Conservation (phyloP, 352 stramenopile genomes). For the Phytopythium aichiense region DNA sequence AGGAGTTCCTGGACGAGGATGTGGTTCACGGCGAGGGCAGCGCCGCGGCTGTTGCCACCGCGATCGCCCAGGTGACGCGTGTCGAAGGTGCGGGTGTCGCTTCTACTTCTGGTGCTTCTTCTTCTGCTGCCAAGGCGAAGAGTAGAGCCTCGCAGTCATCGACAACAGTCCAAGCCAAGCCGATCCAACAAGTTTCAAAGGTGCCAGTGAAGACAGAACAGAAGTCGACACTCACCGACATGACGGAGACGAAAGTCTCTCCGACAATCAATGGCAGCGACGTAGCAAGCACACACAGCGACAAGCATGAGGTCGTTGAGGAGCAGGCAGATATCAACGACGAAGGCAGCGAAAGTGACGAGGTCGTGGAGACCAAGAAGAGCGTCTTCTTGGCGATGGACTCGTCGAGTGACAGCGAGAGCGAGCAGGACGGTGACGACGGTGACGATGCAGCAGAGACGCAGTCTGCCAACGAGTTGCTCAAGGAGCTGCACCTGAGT, state of each 20-base stretch:
- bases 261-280: background rate
- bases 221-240: background rate
- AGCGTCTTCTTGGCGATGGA: slow-evolving; percentile 49
- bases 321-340: slow-evolving; percentile 11
- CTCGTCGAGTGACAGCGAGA: slow-evolving; percentile 26
- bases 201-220: slow-evolving; percentile 3
- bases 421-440: slow-evolving; percentile 18
- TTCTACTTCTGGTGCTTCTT: background rate
- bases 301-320: slow-evolving; percentile 2
- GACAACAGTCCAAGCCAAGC: slow-evolving; percentile 7
- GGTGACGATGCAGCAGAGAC: slow-evolving; percentile 16
- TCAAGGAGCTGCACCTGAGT: slow-evolving; percentile 63
- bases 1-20: slow-evolving; percentile 76
- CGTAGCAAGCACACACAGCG: background rate
- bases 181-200: background rate
- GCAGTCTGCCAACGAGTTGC: slow-evolving; percentile 28
- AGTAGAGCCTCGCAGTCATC: background rate
- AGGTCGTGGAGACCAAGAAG: slow-evolving; percentile 3
- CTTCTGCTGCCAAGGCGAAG: background rate
- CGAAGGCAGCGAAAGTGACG: slow-evolving; percentile 6
- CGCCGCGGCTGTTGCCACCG: slow-evolving; percentile 8
- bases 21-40: slow-evolving; percentile 30
- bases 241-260: background rate
- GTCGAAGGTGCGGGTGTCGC: background rate
- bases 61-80: background rate